Evolutionary conservation across 2,329 filamentous ascomycete genomes (phyloP).

Genomic region (Scleromitrula shiraiana): DNA sequence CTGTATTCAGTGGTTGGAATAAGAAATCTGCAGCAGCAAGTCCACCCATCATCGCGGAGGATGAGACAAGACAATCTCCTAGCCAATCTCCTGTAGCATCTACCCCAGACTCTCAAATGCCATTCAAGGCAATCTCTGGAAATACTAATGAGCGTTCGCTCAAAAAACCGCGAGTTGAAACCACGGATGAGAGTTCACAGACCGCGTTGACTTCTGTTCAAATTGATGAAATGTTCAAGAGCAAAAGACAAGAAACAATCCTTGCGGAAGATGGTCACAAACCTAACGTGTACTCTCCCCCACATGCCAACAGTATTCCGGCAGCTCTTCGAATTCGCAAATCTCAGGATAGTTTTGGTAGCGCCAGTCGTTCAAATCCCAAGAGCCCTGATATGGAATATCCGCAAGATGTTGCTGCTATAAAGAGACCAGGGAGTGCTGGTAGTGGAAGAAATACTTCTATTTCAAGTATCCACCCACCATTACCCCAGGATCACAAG

Average conservation of each 20-base stretch:
- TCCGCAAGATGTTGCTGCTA: slow-evolving; percentile 31
- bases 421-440: slow-evolving; percentile 62
- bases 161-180: slow-evolving; percentile 37
- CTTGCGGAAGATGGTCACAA: slow-evolving; percentile 19
- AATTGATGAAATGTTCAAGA: slow-evolving; percentile 65
- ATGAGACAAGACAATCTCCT: slow-evolving; percentile 51
- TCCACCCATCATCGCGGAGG: slow-evolving; percentile 50
- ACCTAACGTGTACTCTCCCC: slow-evolving; percentile 17
- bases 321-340: slow-evolving; percentile 36
- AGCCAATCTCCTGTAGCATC: slow-evolving; percentile 41
- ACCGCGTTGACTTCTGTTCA: slow-evolving; percentile 75
- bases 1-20: slow-evolving; percentile 38
- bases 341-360: slow-evolving; percentile 44
- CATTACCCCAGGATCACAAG: slow-evolving; percentile 74
- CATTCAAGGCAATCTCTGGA: slow-evolving; percentile 54
- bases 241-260: slow-evolving; percentile 34
- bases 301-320: slow-evolving; percentile 27
- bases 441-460: slow-evolving; percentile 53
- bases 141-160: slow-evolving; percentile 40
- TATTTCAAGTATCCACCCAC: slow-evolving; percentile 48
- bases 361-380: slow-evolving; percentile 33
- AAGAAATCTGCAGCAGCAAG: slow-evolving; percentile 33
- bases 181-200: slow-evolving; percentile 67
- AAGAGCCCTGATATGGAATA: slow-evolving; percentile 31
- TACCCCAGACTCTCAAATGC: slow-evolving; percentile 47